Conservation (phyloP, 1,139 yeast species). For the Debaryomyces coudertii region DNA sequence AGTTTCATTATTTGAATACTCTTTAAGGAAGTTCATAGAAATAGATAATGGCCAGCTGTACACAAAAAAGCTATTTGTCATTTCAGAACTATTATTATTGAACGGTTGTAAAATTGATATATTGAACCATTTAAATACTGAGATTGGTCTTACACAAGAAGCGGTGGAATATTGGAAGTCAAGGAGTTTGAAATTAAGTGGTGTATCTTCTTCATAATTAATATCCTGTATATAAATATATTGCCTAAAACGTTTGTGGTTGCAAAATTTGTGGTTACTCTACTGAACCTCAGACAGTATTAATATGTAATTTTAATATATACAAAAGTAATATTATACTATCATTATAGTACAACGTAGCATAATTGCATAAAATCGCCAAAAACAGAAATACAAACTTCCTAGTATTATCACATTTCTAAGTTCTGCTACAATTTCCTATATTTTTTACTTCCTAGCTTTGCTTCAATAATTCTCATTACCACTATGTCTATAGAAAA, state of each 20-base stretch:
- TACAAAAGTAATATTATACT: neutral
- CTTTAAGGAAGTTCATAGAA: conserved; percentile 53
- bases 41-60: conserved; percentile 21
- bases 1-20: conserved; percentile 60
- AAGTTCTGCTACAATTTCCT: conserved; percentile 3
- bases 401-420: conserved; percentile 1
- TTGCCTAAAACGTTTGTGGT: conserved; percentile 19
- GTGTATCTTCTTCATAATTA: conserved; percentile 6
- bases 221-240: conserved; percentile 1
- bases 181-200: conserved; percentile 35
- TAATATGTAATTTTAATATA: conserved; percentile 1
- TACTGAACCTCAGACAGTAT: neutral
- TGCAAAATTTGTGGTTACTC: conserved; percentile 19
- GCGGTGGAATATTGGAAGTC: conserved; percentile 57
- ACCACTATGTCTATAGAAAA: conserved; percentile 21
- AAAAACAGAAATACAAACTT: neutral
- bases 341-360: neutral
- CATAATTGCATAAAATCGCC: neutral
- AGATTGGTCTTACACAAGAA: conserved; percentile 39
- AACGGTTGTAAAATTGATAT: conserved; percentile 59
- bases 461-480: conserved; percentile 1
- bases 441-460: neutral
- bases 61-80: conserved; percentile 50
- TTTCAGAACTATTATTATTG: conserved; percentile 71
- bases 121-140: conserved; percentile 24